These are phyloP conservation scores for Primulina tabacum DNA, from an alignment of 257 asterid species.

Conservation along the genomic window DNA sequence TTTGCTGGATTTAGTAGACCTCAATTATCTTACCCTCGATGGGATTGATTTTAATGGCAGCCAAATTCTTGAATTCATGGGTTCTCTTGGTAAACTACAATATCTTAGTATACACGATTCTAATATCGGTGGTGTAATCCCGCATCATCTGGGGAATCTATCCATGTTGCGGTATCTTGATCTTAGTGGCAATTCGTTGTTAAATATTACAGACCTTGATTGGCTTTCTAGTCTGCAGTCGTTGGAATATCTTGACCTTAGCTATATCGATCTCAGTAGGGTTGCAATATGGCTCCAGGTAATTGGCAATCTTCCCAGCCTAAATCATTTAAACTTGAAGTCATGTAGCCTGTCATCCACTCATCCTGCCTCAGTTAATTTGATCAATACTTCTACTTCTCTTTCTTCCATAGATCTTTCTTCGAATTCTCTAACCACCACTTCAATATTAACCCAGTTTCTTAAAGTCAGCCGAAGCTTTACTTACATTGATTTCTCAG, in stretches of 20 bases:
- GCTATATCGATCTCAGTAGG: too few relatives aligned
- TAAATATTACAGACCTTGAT: slow-evolving; percentile 4
- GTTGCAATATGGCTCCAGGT: too few relatives aligned
- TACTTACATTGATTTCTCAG: too few relatives aligned
- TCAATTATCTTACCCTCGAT: slow-evolving; percentile 22
- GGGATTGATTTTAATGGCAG: slow-evolving; percentile 14
- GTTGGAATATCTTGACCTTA: slow-evolving; percentile 23
- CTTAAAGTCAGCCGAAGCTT: too few relatives aligned
- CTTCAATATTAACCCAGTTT: too few relatives aligned
- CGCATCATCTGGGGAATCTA: slow-evolving; percentile 29
- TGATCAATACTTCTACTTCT: neutral
- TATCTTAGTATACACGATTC: slow-evolving; percentile 25
- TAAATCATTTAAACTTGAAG: too few relatives aligned
- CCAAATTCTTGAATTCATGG: slow-evolving; percentile 22
- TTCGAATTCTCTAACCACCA: too few relatives aligned
- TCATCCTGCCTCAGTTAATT: too few relatives aligned
- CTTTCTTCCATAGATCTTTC: too few relatives aligned
- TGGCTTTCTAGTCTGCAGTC: slow-evolving; percentile 21
- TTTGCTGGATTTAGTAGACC: slow-evolving; percentile 14
- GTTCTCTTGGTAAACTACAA: slow-evolving; percentile 10
- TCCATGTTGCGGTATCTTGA: slow-evolving; percentile 32
- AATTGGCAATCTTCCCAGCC: too few relatives aligned
- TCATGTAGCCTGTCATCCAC: too few relatives aligned
- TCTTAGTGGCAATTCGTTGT: slow-evolving; percentile 12
- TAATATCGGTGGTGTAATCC: neutral